These are phyloP conservation scores for Collybia sp. DNA, from an alignment of 768 basidiomycete species.

Conservation along the genomic window DNA sequence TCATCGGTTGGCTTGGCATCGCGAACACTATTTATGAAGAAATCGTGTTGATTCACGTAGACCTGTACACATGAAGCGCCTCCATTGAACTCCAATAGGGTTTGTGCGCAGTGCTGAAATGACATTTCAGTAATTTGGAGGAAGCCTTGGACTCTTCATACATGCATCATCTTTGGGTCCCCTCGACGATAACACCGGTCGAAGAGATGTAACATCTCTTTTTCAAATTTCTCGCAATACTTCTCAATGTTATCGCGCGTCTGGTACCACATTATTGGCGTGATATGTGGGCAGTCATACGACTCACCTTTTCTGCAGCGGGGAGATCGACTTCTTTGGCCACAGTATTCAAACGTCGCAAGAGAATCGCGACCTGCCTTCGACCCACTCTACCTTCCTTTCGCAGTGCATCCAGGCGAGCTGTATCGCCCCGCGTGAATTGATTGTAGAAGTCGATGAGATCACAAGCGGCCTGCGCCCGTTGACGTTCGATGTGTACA, in stretches of 20 bases:
- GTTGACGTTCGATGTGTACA: conserved; percentile 84
- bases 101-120: conserved; percentile 91
- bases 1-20: conserved; percentile 54
- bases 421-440: conserved; percentile 78
- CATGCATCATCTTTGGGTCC: conserved; percentile 99
- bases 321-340: conserved; percentile 93
- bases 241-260: conserved; percentile 91
- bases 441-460: conserved; percentile 93
- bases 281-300: not conserved
- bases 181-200: conserved; percentile 95
- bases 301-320: conserved; percentile 68
- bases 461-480: conserved; percentile 92
- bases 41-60: conserved; percentile 99
- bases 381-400: conserved; percentile 90
- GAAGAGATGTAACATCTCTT: conserved; percentile 95
- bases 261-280: conserved; percentile 28
- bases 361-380: conserved; percentile 80
- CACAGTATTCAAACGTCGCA: conserved; percentile 80
- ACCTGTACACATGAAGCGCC: conserved; percentile 96
- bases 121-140: not conserved
- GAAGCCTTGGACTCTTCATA: conserved; percentile 24
- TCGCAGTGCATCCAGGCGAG: conserved; percentile 66
- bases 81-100: conserved; percentile 95
- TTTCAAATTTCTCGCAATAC: conserved; percentile 98
- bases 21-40: conserved; percentile 93